These are phyloP conservation scores for Tillandsia leiboldiana DNA, from an alignment of 176 grass and related monocot genomes.

Conservation along the genomic window DNA sequence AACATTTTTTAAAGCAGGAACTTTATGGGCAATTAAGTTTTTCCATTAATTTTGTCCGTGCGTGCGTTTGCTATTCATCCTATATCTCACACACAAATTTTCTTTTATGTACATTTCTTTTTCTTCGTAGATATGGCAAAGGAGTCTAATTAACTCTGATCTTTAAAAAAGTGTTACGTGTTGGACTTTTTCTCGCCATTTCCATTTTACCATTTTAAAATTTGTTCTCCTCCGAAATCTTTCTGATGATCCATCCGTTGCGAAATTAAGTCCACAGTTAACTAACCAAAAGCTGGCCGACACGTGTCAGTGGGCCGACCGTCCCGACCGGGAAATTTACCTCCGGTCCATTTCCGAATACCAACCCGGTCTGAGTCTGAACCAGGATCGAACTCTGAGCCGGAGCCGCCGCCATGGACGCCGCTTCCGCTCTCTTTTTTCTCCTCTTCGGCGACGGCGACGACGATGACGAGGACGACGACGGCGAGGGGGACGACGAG, in stretches of 20 bases:
- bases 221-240: too few relatives aligned
- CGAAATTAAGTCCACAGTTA: background rate
- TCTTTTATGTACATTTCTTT: too few relatives aligned
- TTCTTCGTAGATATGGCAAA: too few relatives aligned
- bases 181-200: too few relatives aligned
- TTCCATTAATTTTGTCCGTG: too few relatives aligned
- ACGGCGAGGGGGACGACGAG: background rate
- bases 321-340: background rate
- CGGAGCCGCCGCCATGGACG: background rate
- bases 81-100: too few relatives aligned
- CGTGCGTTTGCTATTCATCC: too few relatives aligned
- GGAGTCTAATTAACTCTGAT: too few relatives aligned
- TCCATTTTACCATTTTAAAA: too few relatives aligned
- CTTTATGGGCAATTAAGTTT: too few relatives aligned
- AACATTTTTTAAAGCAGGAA: too few relatives aligned
- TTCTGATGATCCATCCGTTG: background rate
- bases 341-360: background rate
- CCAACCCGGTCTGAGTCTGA: background rate
- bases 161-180: too few relatives aligned
- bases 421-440: slow-evolving; percentile 45
- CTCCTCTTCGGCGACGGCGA: slow-evolving; percentile 48
- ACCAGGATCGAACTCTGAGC: background rate
- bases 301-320: background rate
- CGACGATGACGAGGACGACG: slow-evolving; percentile 1
- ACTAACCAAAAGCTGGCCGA: background rate